phyloP scores from a whole-genome alignment of 495 filamentous ascomycete genomes.

The Lasiosphaeris hirsuta region DNA sequence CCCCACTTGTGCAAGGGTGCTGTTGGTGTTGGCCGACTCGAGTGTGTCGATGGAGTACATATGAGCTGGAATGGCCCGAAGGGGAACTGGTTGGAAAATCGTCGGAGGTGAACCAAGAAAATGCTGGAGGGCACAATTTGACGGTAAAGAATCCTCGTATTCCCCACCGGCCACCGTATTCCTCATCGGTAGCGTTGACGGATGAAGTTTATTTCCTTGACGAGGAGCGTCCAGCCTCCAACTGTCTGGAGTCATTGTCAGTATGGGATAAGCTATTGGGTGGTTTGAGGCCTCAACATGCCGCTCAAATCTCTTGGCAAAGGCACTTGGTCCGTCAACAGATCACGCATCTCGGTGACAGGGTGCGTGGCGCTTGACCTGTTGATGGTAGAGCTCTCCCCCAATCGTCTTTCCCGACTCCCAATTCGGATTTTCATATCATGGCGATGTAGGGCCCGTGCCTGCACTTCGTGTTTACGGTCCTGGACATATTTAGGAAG shows the following conservation, averaged over 20 bases:
- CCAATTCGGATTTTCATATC: slow-evolving; percentile 37
- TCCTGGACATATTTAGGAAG: slow-evolving; percentile 1
- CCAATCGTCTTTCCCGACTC: slow-evolving; percentile 34
- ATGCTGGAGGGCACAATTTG: neutral
- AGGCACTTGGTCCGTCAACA: neutral
- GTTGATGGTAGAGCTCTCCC: slow-evolving; percentile 14
- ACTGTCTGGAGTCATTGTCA: neutral
- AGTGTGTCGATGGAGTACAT: neutral
- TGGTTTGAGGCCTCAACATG: neutral
- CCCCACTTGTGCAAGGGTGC: slow-evolving; percentile 24
- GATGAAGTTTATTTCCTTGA: neutral
- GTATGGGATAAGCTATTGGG: neutral
- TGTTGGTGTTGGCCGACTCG: slow-evolving; percentile 23
- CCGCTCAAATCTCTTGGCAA: neutral
- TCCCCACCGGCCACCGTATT: neutral
- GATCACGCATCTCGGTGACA: neutral
- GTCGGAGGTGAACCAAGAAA: neutral
- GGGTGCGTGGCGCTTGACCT: neutral
- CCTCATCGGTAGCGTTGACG: neutral
- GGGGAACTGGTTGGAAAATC: slow-evolving; percentile 17
- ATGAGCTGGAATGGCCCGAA: slow-evolving; percentile 7
- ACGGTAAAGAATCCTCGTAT: no score
- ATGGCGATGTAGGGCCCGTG: slow-evolving; percentile 2
- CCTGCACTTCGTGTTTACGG: neutral
- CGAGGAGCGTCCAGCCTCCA: neutral